phyloP scores from a whole-genome alignment of 805 yeast species.

The Kazachstania viticola region DNA sequence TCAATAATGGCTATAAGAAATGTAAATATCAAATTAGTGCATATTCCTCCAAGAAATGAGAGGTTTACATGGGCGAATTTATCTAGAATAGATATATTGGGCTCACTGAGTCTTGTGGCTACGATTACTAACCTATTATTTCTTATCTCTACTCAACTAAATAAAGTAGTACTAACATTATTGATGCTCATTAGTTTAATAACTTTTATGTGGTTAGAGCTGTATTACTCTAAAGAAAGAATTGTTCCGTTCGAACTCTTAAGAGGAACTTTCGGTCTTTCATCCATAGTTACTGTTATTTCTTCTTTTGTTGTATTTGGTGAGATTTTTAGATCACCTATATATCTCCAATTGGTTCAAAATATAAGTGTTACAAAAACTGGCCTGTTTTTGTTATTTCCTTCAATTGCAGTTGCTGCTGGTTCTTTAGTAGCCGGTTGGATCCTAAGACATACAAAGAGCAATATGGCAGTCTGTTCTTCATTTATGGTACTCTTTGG shows the following conservation, averaged over 20 bases:
- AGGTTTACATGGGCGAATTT: slow-evolving; percentile 36
- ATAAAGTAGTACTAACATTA: slow-evolving; percentile 28
- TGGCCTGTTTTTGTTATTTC: slow-evolving; percentile 45
- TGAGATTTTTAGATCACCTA: slow-evolving; percentile 46
- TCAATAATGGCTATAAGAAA: slow-evolving; percentile 28
- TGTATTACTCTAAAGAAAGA: slow-evolving; percentile 35
- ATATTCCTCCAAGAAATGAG: slow-evolving; percentile 37
- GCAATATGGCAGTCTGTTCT: slow-evolving; percentile 21
- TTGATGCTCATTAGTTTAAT: slow-evolving; percentile 22
- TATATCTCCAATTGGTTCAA: slow-evolving; percentile 43
- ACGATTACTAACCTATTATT: slow-evolving; percentile 36
- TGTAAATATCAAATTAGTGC: slow-evolving; percentile 35
- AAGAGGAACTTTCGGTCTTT: slow-evolving; percentile 42
- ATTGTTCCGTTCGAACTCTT: slow-evolving; percentile 48
- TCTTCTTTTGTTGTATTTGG: slow-evolving; percentile 34
- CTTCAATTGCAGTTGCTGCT: slow-evolving; percentile 40
- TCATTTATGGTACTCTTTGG: slow-evolving; percentile 16
- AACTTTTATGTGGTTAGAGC: slow-evolving; percentile 27
- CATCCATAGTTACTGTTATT: slow-evolving; percentile 39
- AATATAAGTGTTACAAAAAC: slow-evolving; percentile 40
- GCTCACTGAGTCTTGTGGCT: slow-evolving; percentile 48
- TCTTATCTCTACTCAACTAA: slow-evolving; percentile 39
- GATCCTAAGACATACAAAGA: slow-evolving; percentile 27
- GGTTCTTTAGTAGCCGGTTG: slow-evolving; percentile 48
- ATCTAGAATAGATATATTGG: slow-evolving; percentile 54